These are phyloP conservation scores for Lepidium campestre DNA, from an alignment of 441 rosid species.

Conservation along the genomic window DNA sequence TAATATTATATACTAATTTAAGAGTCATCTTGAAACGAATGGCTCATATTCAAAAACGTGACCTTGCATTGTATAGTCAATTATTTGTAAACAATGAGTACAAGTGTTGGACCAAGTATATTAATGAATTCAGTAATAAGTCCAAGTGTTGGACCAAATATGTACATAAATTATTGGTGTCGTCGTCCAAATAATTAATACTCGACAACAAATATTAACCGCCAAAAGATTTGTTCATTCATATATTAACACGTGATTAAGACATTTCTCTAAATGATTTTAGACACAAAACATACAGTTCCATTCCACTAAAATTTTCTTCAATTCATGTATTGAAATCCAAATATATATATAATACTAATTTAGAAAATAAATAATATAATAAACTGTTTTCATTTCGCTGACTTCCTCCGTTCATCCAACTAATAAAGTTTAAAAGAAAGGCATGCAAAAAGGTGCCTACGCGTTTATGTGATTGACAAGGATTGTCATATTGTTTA, in stretches of 20 bases:
- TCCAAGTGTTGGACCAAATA: slow-evolving; percentile 13
- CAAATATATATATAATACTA: background rate
- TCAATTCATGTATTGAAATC: background rate
- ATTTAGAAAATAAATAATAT: background rate
- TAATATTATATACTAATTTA: no score
- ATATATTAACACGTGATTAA: background rate
- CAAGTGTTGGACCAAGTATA: slow-evolving; percentile 3
- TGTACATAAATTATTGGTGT: background rate
- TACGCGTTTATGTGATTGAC: background rate
- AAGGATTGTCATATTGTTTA: background rate
- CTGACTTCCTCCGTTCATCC: background rate
- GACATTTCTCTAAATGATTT: background rate
- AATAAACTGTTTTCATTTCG: background rate
- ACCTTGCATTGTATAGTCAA: slow-evolving; percentile 6
- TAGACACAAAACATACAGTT: slow-evolving; percentile 18
- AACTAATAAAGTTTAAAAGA: background rate
- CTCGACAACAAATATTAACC: background rate
- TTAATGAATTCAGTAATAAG: background rate
- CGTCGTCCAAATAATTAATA: background rate
- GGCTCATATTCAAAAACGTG: slow-evolving; percentile 5
- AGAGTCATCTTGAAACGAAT: background rate
- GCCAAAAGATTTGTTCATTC: background rate
- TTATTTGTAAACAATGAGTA: slow-evolving; percentile 5
- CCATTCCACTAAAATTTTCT: slow-evolving; percentile 2
- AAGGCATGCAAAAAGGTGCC: background rate